Base-by-base conservation (phyloP, 495 filamentous ascomycete genomes). In the Pyronema omphalodes region DNA sequence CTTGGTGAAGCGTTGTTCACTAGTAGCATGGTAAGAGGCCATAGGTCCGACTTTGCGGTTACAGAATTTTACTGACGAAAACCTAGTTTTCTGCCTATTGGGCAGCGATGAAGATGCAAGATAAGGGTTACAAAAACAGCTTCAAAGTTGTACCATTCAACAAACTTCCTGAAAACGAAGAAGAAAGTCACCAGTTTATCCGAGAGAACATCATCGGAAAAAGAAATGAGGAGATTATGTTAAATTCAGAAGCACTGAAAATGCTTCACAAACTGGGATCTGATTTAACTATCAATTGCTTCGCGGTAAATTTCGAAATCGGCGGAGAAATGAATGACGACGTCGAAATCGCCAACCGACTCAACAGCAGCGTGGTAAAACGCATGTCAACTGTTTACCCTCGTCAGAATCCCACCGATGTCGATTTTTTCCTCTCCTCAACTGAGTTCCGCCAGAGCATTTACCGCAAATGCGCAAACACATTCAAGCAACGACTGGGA, bases 341-440 rank as follows among this genome's bases (percentile, higher is more conserved):
- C 46, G 68, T 74, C 12, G 71, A 72, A 55, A 69, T 73, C 62
- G 71, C 71, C 15, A 74, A 76, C 46, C 70, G 73, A 51, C 62
- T 74, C 43, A 74, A 70, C 58, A 58, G 50, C 41, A 60, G 68
- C 11, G 68, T 74, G 11, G 60, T 73, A 19, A 54, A 70, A 45
- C 48, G 60, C 9, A 56, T 73, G 3, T 70, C 68, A 0, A 64
- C 72, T 23, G 66, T 65, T 41, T 64, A 62, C 1, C 64, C 64
- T 1, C 57, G 68, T 12, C 65, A 70, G 33, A 60, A 71, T 9
- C 67, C 68, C 3, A 64, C 60, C 8, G 53, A 64, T 15, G 68
- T 70, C 17, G 60, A 66, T 0, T 60, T 74, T 17, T 73, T 67
- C 56, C 55, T 75, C 40, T 71, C 72, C 0, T 74, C 71, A 9